These are phyloP conservation scores for Aurinia saxatilis DNA, from an alignment of 345 rosid genomes.

Conservation along the genomic window DNA sequence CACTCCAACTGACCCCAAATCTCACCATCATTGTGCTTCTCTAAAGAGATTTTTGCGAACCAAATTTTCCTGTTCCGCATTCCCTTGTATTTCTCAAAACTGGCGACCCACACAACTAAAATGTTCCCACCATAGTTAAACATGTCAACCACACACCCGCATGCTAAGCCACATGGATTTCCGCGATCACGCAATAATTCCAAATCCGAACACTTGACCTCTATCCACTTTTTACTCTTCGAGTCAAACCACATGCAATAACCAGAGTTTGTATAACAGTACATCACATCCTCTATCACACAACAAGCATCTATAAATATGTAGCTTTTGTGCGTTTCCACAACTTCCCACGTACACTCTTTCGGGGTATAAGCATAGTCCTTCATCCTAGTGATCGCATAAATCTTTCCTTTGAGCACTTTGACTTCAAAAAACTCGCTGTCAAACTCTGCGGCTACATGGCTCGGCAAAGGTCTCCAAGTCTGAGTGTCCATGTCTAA, in stretches of 20 bases:
- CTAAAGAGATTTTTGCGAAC: background rate
- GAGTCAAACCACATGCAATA: background rate
- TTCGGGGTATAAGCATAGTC: background rate
- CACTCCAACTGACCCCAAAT: background rate
- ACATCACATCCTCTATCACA: background rate
- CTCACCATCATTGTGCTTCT: background rate
- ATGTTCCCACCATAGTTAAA: background rate
- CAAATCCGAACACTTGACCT: background rate
- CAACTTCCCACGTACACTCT: no score
- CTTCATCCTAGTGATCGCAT: background rate
- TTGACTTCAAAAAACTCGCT: no score
- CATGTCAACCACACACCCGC: background rate
- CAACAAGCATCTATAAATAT: no score
- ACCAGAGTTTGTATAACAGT: background rate
- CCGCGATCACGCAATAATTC: background rate
- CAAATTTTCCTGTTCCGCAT: background rate
- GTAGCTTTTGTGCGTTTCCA: no score
- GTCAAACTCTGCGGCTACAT: no score
- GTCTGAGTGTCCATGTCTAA: background rate
- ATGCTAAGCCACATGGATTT: background rate
- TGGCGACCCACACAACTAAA: background rate
- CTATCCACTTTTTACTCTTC: background rate
- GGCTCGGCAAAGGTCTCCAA: background rate
- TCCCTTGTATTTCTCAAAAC: no score
- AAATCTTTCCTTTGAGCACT: background rate